Percentiles rank a stretch among this genome's conserved stretches.
These are phyloP conservation scores for Massospora cicadina DNA, from an alignment of 371 early-diverging fungal genomes.

Conservation along the genomic window DNA sequence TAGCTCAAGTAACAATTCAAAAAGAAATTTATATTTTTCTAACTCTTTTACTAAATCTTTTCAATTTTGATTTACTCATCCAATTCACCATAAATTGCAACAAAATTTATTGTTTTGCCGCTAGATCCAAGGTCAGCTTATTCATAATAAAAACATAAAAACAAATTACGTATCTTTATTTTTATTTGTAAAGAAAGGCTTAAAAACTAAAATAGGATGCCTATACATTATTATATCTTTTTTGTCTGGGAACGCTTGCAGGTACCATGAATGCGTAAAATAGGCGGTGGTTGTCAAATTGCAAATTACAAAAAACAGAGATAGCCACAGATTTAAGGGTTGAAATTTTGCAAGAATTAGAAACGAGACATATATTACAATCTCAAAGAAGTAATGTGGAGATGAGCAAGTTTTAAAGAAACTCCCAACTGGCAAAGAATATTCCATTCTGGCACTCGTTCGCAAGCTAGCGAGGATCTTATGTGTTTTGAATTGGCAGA, in stretches of 20 bases:
- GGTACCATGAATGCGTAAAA: neutral
- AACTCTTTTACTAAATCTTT: too few relatives aligned
- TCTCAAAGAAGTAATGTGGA: neutral
- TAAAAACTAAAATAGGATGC: neutral
- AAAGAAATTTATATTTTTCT: too few relatives aligned
- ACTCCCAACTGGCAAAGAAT: neutral
- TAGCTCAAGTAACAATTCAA: too few relatives aligned
- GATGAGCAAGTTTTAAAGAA: neutral
- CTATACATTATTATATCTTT: neutral
- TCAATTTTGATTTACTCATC: too few relatives aligned
- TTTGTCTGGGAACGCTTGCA: neutral
- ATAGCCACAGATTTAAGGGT: neutral
- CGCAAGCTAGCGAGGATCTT: neutral
- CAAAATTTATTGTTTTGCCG: too few relatives aligned
- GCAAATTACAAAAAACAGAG: neutral
- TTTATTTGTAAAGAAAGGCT: too few relatives aligned
- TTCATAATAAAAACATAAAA: too few relatives aligned
- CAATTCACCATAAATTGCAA: too few relatives aligned
- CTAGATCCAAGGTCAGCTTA: too few relatives aligned
- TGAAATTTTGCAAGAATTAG: neutral
- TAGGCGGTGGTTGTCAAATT: neutral
- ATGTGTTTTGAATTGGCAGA: neutral
- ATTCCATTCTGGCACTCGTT: neutral
- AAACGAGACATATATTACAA: neutral
- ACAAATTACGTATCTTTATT: too few relatives aligned